phyloP scores from a whole-genome alignment of 257 asterid species.

The Eustoma russellianum region DNA sequence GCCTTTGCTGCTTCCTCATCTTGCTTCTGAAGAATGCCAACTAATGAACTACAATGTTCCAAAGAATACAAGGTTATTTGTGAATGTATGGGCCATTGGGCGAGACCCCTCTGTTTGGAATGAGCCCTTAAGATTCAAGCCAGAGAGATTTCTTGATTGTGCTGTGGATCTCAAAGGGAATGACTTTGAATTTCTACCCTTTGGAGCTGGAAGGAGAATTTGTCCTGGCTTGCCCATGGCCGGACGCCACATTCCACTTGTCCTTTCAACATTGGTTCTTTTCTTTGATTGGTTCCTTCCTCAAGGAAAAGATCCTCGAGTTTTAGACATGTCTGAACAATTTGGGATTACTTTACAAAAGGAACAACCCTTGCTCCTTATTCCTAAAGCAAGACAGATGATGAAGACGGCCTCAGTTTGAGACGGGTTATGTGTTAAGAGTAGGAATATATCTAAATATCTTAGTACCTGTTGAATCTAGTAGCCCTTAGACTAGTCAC shows the following conservation, averaged over 20 bases:
- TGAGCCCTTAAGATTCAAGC: conserved; percentile 26
- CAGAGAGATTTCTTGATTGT: conserved; percentile 29
- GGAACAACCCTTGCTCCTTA: conserved; percentile 19
- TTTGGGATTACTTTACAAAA: conserved; percentile 20
- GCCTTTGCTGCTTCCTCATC: conserved; percentile 28
- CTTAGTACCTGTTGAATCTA: no score
- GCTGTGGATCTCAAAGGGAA: conserved; percentile 32
- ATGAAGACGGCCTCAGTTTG: no score
- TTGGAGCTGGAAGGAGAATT: conserved; percentile 44
- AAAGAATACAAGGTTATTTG: conserved; percentile 16
- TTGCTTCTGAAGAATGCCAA: conserved; percentile 24
- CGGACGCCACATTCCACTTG: conserved; percentile 13
- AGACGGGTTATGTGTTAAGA: no score
- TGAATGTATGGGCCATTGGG: conserved; percentile 33
- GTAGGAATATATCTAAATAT: no score
- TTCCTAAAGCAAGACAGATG: conserved; percentile 23
- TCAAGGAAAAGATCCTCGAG: not conserved
- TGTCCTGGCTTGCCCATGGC: conserved; percentile 47
- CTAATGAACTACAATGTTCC: conserved; percentile 28
- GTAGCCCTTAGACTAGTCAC: no score
- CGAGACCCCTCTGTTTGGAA: conserved; percentile 35
- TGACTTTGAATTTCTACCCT: conserved; percentile 35
- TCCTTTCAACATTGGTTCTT: conserved; percentile 21
- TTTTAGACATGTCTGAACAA: conserved; percentile 17
- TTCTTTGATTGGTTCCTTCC: conserved; percentile 29